Evolutionary conservation across 176 grass and related monocot species (phyloP).

Genomic region (Cenchrus purpureus): DNA sequence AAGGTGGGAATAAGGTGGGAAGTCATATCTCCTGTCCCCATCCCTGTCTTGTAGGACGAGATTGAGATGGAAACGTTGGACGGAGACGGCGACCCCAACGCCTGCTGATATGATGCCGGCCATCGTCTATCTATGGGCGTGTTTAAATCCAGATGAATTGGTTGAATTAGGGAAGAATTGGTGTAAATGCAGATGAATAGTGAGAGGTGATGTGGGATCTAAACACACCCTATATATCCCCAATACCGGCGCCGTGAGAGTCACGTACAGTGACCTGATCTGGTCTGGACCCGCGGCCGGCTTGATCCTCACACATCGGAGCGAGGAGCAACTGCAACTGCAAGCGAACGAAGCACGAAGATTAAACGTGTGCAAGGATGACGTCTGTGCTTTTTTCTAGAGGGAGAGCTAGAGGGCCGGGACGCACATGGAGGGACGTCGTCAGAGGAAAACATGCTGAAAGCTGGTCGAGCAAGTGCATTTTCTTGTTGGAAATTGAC

Average conservation of each 20-base stretch:
- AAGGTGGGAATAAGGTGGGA: slow-evolving; percentile 34
- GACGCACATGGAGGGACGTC: slow-evolving; percentile 7
- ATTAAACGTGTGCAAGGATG: neutral
- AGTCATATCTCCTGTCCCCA: slow-evolving; percentile 37
- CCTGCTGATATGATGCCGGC: neutral
- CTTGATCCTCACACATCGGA: slow-evolving; percentile 13
- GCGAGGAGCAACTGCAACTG: neutral
- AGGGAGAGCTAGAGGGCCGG: too few relatives aligned
- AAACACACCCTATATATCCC: too few relatives aligned
- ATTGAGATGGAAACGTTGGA: slow-evolving; percentile 3
- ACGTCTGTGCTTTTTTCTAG: slow-evolving; percentile 1
- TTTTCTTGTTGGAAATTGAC: slow-evolving; percentile 22
- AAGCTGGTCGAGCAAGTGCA: slow-evolving; percentile 26
- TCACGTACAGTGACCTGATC: neutral
- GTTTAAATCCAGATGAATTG: too few relatives aligned
- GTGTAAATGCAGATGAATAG: too few relatives aligned
- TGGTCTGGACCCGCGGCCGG: neutral
- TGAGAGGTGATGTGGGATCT: too few relatives aligned
- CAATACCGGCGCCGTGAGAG: slow-evolving; percentile 26
- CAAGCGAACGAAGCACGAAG: neutral
- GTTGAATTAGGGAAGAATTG: too few relatives aligned
- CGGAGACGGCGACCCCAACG: neutral
- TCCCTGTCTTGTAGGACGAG: slow-evolving; percentile 45
- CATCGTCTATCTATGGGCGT: neutral
- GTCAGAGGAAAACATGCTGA: slow-evolving; percentile 25